A percentile compares a stretch with the other conserved stretches of the same genome.
phyloP scores from a whole-genome alignment of 441 rosid genomes.

The Arabidopsis lyrata region DNA sequence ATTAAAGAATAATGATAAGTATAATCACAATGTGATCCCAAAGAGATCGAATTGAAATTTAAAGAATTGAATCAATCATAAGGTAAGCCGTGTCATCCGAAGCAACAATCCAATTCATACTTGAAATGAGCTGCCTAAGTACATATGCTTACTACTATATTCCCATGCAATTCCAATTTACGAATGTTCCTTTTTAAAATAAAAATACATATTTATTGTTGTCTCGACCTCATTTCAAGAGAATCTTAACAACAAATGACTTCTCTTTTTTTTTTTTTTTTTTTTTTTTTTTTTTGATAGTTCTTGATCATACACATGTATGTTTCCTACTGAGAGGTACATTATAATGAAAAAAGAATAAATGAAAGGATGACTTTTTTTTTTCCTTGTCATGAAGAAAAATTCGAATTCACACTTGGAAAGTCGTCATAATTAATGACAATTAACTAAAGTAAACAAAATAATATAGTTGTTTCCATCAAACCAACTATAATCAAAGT shows the following conservation, averaged over 20 bases:
- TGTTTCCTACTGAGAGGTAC: constrained; percentile 25
- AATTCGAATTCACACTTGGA: constrained; percentile 5
- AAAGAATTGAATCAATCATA: constrained; percentile 22
- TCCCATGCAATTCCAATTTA: neutral
- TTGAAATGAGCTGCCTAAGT: constrained; percentile 32
- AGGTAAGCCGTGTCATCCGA: constrained; percentile 22
- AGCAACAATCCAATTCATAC: constrained; percentile 32
- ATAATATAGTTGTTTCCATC: constrained; percentile 4
- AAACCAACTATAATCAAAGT: constrained; percentile 22
- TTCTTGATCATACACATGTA: constrained; percentile 11
- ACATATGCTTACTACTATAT: constrained; percentile 1
- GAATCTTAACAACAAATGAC: constrained; percentile 5
- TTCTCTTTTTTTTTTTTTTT: neutral
- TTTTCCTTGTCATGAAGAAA: neutral
- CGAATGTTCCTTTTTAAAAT: neutral
- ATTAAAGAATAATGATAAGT: constrained; percentile 1
- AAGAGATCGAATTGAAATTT: neutral
- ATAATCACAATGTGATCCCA: constrained; percentile 26
- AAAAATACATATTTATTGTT: neutral
- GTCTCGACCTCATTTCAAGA: neutral
- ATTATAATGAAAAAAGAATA: neutral
- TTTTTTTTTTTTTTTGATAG: neutral
- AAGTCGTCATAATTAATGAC: neutral
- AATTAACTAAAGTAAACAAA: neutral
- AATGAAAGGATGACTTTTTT: neutral